phyloP scores from a whole-genome alignment of 2,329 filamentous ascomycete genomes.

The Botryotinia narcissicola region DNA sequence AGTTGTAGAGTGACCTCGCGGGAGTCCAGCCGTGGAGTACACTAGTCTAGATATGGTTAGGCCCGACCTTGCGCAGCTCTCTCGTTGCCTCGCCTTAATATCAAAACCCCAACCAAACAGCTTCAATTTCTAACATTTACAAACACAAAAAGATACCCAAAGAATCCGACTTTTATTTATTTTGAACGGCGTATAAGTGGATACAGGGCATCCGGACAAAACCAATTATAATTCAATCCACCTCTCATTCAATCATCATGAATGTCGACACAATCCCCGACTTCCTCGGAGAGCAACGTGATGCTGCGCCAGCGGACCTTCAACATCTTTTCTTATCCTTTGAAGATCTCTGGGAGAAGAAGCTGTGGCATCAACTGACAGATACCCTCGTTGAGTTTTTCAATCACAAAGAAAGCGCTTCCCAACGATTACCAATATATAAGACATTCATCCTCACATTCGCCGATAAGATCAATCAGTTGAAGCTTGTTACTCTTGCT shows the following conservation, averaged over 20 bases:
- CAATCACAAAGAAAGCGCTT: constrained; percentile 72
- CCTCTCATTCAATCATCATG: constrained; percentile 52
- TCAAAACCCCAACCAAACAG: constrained; percentile 20
- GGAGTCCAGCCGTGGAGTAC: constrained; percentile 17
- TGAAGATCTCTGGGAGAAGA: constrained; percentile 96
- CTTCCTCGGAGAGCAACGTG: constrained; percentile 87
- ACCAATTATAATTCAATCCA: not conserved
- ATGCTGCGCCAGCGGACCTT: constrained; percentile 80
- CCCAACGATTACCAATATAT: constrained; percentile 86
- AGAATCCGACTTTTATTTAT: not conserved
- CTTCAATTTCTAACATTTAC: constrained; percentile 9
- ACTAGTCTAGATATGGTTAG: constrained; percentile 17
- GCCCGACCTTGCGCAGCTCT: constrained; percentile 20
- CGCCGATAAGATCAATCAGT: constrained; percentile 97
- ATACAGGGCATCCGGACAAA: not conserved
- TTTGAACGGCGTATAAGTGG: not conserved
- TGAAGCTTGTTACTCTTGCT: constrained; percentile 91
- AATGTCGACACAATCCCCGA: constrained; percentile 85
- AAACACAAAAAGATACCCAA: constrained; percentile 17
- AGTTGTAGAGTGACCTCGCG: constrained; percentile 22
- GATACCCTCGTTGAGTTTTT: constrained; percentile 87
- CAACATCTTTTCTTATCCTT: constrained; percentile 87
- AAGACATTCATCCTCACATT: constrained; percentile 94
- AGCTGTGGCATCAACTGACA: constrained; percentile 98
- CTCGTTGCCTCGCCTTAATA: constrained; percentile 21